Conservation (phyloP, 1,139 yeast species). For the Protomyces inouyei region DNA sequence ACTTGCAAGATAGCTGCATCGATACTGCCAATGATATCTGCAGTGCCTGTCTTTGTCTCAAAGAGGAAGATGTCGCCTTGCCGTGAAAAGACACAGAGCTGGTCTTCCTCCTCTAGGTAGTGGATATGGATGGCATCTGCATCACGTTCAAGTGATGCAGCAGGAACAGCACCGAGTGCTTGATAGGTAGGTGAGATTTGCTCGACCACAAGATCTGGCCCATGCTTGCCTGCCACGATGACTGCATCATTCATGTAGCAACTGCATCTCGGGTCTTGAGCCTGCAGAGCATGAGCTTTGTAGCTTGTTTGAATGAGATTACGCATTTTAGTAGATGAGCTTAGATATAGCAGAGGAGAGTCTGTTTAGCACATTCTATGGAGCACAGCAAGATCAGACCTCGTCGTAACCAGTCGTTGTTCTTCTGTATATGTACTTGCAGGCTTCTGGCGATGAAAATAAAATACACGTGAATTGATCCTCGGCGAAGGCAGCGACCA, state of each 20-base stretch:
- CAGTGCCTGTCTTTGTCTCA: constrained; percentile 32
- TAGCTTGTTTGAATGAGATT: not conserved
- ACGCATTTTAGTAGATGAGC: not conserved
- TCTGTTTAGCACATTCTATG: too few relatives aligned
- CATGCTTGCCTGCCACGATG: not conserved
- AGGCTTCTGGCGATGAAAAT: too few relatives aligned
- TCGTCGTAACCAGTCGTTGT: too few relatives aligned
- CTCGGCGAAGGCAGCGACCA: not conserved
- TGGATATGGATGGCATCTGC: not conserved
- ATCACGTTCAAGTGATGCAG: too few relatives aligned
- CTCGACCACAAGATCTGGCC: too few relatives aligned
- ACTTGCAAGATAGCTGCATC: constrained; percentile 74
- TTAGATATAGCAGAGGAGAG: not conserved
- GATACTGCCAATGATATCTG: constrained; percentile 76
- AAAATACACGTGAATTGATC: not conserved
- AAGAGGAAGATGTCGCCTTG: constrained; percentile 39
- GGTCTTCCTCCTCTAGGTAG: constrained; percentile 1
- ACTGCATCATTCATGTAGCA: not conserved
- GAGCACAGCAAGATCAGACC: too few relatives aligned
- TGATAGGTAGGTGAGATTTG: too few relatives aligned
- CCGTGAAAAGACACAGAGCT: constrained; percentile 36
- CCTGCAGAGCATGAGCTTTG: not conserved
- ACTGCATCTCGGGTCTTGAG: not conserved
- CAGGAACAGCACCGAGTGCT: too few relatives aligned
- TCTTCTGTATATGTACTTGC: too few relatives aligned